phyloP scores from a whole-genome alignment of 2,329 filamentous ascomycete genomes.

The Colletotrichum cordylinicola region DNA sequence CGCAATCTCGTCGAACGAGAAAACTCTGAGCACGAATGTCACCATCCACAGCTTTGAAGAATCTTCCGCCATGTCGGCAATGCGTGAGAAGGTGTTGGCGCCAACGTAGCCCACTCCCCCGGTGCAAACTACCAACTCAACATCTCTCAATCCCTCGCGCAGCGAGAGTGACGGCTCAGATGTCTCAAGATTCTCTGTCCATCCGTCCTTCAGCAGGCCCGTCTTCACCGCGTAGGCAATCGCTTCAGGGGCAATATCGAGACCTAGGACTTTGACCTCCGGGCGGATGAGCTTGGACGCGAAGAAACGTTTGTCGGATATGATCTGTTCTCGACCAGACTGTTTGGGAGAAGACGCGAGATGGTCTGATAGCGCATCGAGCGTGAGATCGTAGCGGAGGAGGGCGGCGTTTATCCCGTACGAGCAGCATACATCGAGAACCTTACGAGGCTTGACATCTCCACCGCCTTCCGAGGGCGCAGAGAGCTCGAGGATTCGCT shows the following conservation, averaged over 20 bases:
- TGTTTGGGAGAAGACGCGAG: background rate
- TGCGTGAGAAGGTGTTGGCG: background rate
- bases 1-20: background rate
- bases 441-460: background rate
- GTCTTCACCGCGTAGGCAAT: background rate
- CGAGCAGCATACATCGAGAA: slow-evolving; percentile 2
- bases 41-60: background rate
- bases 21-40: slow-evolving; percentile 4
- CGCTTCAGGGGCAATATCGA: background rate
- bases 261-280: background rate
- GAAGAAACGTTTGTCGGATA: background rate
- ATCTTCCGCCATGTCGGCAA: background rate
- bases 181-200: background rate
- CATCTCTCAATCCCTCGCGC: background rate
- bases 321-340: background rate
- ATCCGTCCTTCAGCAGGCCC: background rate
- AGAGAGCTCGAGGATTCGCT: background rate
- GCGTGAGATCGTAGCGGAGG: background rate
- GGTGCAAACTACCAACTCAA: background rate
- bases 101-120: slow-evolving; percentile 8
- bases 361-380: background rate
- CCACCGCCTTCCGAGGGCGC: background rate
- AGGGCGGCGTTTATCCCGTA: slow-evolving; percentile 13
- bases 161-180: background rate
- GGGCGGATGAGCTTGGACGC: background rate